Base-by-base conservation (phyloP, 768 basidiomycete species). In the Boletus reticulatus region DNA sequence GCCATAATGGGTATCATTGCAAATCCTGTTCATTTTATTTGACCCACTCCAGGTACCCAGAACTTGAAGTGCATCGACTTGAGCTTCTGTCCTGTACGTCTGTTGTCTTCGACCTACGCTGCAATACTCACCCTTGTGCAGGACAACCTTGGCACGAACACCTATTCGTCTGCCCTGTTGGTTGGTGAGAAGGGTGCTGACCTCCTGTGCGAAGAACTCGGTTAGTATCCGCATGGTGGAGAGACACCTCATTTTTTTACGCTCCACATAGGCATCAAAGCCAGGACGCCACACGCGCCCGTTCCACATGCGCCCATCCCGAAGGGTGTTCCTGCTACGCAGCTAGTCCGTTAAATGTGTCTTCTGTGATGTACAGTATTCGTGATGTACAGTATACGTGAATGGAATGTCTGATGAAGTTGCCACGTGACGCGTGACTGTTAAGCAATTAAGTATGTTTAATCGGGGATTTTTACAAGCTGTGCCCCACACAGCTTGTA, bases 111-210 rank as follows among this genome's bases (percentile, higher is more conserved):
- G 13, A 16, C 24, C 32, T 17, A 14, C 31, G 39, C 24, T 43
- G 8, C 32, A n/a, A 29, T 24, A 31, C 49, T 58, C 45, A 57
- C 37, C 41, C 20, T 12, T 29, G 39, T 51, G n/a, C 52, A 84
- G 83, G 85, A 85, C 61, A 88, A 88, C 70, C 70, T 87, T 60
- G 85, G 84, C 56, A 86, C 85, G 42, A 86, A 86, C 76, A 87
- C 85, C 6, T 87, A 87, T 73, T 87, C 84, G 32, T 84, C 84
- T 53, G 87, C 86, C 16, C 70, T 88, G 58, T 67, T 87, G 32
- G 82, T 87, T 38, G 85, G 86, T 31, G 85, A 88, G 76, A 87
- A 87, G 73, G 85, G 83, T 32, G 84, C 84, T 14, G 73, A 76
- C 60, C 67, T 88, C 42, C 66, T 88, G 39, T 76, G 78, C 8